Conservation (phyloP, 1,284 basidiomycete species). For the Apiotrichum brassicae region DNA sequence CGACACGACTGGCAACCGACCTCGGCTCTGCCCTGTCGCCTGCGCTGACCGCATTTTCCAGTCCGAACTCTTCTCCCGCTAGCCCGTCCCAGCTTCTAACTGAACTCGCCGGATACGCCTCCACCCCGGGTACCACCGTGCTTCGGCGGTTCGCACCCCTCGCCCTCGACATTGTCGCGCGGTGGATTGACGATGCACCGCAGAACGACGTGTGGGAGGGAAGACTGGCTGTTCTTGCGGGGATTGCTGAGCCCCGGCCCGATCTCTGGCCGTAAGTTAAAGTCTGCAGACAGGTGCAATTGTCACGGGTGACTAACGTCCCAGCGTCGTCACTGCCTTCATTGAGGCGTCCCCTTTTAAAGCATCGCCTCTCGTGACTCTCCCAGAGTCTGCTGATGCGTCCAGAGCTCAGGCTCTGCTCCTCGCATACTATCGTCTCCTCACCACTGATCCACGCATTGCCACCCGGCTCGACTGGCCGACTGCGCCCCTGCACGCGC, state of each 20-base stretch:
- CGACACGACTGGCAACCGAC: slow-evolving; percentile 2
- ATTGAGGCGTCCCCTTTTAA: slow-evolving; percentile 26
- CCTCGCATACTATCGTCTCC: slow-evolving; percentile 71
- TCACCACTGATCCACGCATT: slow-evolving; percentile 64
- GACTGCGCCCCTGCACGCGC: slow-evolving; percentile 49
- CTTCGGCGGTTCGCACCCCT: slow-evolving; percentile 33
- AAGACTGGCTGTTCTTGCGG: slow-evolving; percentile 26
- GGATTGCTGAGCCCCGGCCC: slow-evolving; percentile 27
- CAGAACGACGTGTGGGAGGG: slow-evolving; percentile 27
- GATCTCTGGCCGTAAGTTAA: slow-evolving; percentile 42
- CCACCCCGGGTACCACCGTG: slow-evolving; percentile 21
- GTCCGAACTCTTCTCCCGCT: not conserved
- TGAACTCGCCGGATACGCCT: slow-evolving; percentile 22
- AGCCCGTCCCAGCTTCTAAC: slow-evolving; percentile 16
- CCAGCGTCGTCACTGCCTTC: slow-evolving; percentile 23
- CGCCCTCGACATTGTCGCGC: slow-evolving; percentile 33
- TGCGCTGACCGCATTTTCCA: not conserved
- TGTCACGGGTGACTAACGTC: slow-evolving; percentile 2
- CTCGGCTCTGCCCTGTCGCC: slow-evolving; percentile 1
- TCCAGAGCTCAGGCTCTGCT: slow-evolving; percentile 59
- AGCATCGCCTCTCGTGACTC: slow-evolving; percentile 22
- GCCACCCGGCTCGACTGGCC: slow-evolving; percentile 63
- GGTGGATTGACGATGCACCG: slow-evolving; percentile 29
- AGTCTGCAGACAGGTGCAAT: not conserved
- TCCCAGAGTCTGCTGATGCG: slow-evolving; percentile 48